Conservation (phyloP, 495 filamentous ascomycete species). For the Jackrogersella minutella region DNA sequence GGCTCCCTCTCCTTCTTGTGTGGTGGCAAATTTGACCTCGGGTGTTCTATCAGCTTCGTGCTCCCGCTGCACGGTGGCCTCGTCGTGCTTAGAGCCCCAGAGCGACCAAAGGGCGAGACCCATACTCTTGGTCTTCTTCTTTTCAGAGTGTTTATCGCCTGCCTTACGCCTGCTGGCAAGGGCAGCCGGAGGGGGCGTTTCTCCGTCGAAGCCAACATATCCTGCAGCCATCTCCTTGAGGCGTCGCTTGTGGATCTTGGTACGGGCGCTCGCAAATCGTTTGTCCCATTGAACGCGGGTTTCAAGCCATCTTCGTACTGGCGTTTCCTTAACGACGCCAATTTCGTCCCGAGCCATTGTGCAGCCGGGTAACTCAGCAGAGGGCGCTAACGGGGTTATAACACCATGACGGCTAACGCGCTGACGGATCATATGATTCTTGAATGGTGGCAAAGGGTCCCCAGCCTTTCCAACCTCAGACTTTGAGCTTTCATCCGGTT, state of each 20-base stretch:
- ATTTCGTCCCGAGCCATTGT: conserved; percentile 68
- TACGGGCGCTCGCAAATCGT: conserved; percentile 70
- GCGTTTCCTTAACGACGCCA: conserved; percentile 79
- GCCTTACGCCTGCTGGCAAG: conserved; percentile 72
- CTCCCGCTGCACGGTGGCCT: conserved; percentile 68
- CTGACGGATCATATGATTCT: conserved; percentile 89
- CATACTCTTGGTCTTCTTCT: conserved; percentile 68
- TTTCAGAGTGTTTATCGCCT: conserved; percentile 53
- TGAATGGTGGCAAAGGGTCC: conserved; percentile 80
- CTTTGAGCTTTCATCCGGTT: conserved; percentile 24
- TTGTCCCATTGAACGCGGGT: conserved; percentile 74
- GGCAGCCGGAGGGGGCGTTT: conserved; percentile 82
- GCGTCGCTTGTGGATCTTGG: conserved; percentile 71
- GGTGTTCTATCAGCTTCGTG: conserved; percentile 47
- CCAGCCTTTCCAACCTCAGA: conserved; percentile 76
- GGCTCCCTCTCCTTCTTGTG: conserved; percentile 50
- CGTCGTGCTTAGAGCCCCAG: conserved; percentile 89
- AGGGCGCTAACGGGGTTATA: conserved; percentile 70
- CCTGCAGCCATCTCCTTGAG: conserved; percentile 74
- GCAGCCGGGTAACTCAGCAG: conserved; percentile 67
- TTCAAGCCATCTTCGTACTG: conserved; percentile 83
- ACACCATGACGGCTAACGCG: conserved; percentile 78
- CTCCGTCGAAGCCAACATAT: conserved; percentile 74
- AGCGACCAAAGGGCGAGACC: conserved; percentile 83
- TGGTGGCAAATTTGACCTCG: conserved; percentile 36